Evolutionary conservation across 305 asterid species (phyloP), one percentile per base, ranked within the genome.

Genomic region (Fraxinus latifolia): DNA sequence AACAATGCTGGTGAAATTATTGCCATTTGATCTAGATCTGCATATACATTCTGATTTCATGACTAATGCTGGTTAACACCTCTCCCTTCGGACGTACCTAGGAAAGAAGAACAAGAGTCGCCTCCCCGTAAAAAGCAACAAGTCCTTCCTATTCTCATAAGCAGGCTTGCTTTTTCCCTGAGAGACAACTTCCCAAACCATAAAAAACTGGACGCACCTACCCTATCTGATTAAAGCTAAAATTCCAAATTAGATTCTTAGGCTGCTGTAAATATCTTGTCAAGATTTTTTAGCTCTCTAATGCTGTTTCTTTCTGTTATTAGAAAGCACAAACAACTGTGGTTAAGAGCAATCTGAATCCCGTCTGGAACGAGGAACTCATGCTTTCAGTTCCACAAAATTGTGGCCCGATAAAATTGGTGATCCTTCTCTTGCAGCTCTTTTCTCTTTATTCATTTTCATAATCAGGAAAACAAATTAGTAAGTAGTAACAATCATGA

Each of bases 311-410:
- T 83, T 39, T 82, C 25, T 80, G 78, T 89, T 53, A 27, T 72
- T 86, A 95, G 98, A 91, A 90, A 88, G 95, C 82, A 76, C 95
- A 93, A 88, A 94, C 99, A 42, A 65, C 84, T 65, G 92, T 94
- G 83, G 86, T 91, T 83, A 89, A 79, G 86, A 95, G 97, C 90
- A 95, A 95, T 71, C 80, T 90, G 86, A 92, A 90, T 82, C 97
- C 95, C 31, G 77, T 91, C 31, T 92, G 95, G 97, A 90, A 92
- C n/a, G 94, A 92, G 80, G 94, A 90, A 74, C 88, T 91, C 37
- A 82, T 76, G 83, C 89, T 92, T 47, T 82, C 87, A 29, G 77
- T 91, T 84, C 98, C 99, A 79, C 90, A 87, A 37, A 84, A 87
- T 85, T 91, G 77, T 42, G 89, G 95, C 74, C 53, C 91, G 39